These are phyloP conservation scores for Camelina laxa DNA, from an alignment of 345 rosid genomes.

Conservation along the genomic window DNA sequence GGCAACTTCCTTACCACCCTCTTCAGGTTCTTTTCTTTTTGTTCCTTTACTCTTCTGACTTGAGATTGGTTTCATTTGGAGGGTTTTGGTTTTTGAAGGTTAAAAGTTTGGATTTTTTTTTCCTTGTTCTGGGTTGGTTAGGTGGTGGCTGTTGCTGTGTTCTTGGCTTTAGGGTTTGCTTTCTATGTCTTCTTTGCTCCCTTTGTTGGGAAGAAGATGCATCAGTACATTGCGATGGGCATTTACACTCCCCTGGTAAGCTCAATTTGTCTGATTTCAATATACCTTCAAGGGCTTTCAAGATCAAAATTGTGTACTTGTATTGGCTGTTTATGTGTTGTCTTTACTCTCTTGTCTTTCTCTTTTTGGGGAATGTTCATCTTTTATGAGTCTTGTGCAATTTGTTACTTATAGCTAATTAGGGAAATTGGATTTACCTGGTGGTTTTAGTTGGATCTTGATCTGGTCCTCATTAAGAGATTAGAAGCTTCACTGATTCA, in stretches of 20 bases:
- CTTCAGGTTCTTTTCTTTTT: conserved; percentile 66
- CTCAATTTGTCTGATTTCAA: conserved; percentile 37
- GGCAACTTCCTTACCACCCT: conserved; percentile 99
- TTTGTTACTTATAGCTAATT: conserved; percentile 23
- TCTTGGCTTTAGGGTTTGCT: conserved; percentile 96
- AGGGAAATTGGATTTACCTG: conserved; percentile 22
- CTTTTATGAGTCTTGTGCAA: background rate
- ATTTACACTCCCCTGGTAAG: conserved; percentile 97
- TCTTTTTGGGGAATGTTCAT: conserved; percentile 15
- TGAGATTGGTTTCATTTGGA: background rate
- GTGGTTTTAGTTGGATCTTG: conserved; percentile 27
- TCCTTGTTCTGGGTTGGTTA: conserved; percentile 30
- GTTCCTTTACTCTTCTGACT: background rate
- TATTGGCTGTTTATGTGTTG: conserved; percentile 31
- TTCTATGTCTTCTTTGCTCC: conserved; percentile 99
- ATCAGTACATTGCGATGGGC: conserved; percentile 81
- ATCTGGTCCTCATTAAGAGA: conserved; percentile 16
- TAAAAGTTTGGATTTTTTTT: conserved; percentile 26
- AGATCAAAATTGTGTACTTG: conserved; percentile 28
- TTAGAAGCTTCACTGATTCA: background rate
- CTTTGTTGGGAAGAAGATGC: conserved; percentile 81
- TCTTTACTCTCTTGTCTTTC: conserved; percentile 33
- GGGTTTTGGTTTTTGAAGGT: conserved; percentile 38
- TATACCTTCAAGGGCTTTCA: conserved; percentile 42
- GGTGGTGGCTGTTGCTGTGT: conserved; percentile 99